Conservation (phyloP, 176 grass and related monocot species). For the Cymbopogon citratus region DNA sequence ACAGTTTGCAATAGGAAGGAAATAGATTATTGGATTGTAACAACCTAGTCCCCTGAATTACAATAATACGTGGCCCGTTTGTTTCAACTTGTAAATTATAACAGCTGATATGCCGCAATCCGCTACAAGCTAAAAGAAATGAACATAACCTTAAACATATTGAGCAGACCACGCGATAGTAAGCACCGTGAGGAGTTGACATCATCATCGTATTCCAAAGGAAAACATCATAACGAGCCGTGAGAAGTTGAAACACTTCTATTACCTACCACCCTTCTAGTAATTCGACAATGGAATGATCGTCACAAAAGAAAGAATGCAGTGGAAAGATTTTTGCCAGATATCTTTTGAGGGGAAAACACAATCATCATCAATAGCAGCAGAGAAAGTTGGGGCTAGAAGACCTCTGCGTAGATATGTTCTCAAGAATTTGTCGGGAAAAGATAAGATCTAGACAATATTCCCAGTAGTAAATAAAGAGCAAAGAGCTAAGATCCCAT, state of each 20-base stretch:
- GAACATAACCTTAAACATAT: not conserved
- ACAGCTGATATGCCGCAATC: not conserved
- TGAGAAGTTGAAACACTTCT: not conserved
- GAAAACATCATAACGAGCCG: not conserved
- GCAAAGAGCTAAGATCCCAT: conserved; percentile 10
- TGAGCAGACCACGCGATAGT: not conserved
- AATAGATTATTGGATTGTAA: not conserved
- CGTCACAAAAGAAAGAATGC: not conserved
- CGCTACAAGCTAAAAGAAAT: not conserved
- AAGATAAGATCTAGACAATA: not conserved
- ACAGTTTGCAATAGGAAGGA: not conserved
- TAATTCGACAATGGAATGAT: not conserved
- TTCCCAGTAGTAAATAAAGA: conserved; percentile 6
- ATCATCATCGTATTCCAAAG: not conserved
- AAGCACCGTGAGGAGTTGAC: not conserved
- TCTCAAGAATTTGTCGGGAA: not conserved
- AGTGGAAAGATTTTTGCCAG: not conserved
- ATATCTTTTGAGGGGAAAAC: not conserved
- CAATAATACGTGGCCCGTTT: not conserved
- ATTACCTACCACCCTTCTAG: not conserved
- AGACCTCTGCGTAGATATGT: not conserved
- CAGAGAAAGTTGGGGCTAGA: not conserved
- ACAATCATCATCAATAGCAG: not conserved
- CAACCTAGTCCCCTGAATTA: not conserved
- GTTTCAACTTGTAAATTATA: not conserved